Percentiles rank a stretch among this genome's conserved stretches.
Evolutionary conservation across 768 basidiomycete genomes (phyloP).

Genomic region (Podaxis sp.): DNA sequence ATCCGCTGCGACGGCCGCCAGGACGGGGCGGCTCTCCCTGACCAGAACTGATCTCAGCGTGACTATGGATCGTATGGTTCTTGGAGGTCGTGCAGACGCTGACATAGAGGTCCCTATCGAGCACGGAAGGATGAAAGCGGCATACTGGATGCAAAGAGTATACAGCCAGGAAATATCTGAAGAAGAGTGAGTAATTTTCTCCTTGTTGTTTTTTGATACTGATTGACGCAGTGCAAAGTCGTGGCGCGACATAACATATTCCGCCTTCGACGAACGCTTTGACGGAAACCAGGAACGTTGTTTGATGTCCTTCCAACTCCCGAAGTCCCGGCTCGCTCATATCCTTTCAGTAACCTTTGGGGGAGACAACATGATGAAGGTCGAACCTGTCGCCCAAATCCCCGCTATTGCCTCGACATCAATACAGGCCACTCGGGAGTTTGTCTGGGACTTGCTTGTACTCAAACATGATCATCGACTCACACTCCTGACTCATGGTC

Average conservation of each 20-base stretch:
- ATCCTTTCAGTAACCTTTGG: constrained; percentile 48
- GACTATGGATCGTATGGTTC: constrained; percentile 68
- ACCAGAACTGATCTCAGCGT: constrained; percentile 56
- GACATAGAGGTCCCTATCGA: constrained; percentile 46
- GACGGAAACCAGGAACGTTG: constrained; percentile 54
- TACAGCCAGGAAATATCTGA: constrained; percentile 45
- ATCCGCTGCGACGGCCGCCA: constrained; percentile 25
- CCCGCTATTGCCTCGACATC: constrained; percentile 55
- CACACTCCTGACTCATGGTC: constrained; percentile 62
- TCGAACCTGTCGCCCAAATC: constrained; percentile 33
- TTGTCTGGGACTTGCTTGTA: constrained; percentile 69
- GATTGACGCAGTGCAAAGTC: constrained; percentile 33
- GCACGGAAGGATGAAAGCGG: constrained; percentile 66
- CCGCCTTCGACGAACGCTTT: constrained; percentile 65
- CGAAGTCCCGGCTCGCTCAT: constrained; percentile 41
- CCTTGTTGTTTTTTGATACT: constrained; percentile 7
- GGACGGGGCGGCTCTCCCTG: constrained; percentile 42
- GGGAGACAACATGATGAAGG: constrained; percentile 42
- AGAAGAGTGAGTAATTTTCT: constrained; percentile 46
- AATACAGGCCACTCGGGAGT: constrained; percentile 60
- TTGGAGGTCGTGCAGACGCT: constrained; percentile 48
- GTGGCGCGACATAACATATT: constrained; percentile 52
- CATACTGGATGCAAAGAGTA: constrained; percentile 73
- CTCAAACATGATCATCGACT: constrained; percentile 57
- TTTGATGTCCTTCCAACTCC: constrained; percentile 56